Conservation (phyloP, 371 early-diverging fungal species). For the Mucor ambiguus region DNA sequence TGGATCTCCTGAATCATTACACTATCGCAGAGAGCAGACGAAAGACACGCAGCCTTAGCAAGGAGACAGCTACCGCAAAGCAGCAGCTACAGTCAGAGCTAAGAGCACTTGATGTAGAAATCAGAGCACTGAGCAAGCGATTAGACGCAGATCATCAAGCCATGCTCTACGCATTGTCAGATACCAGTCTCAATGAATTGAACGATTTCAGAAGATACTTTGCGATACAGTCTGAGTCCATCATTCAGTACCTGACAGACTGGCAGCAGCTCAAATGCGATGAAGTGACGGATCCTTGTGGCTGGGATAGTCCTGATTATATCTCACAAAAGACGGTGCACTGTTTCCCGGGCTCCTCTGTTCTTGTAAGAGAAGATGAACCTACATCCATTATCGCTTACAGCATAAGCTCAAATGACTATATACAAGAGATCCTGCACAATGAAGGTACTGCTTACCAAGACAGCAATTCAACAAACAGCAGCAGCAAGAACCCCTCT, state of each 20-base stretch:
- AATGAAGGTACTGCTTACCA: background rate
- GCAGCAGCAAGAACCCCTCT: background rate
- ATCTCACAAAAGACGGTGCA: slow-evolving; percentile 48
- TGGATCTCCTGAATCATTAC: slow-evolving; percentile 25
- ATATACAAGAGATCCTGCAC: slow-evolving; percentile 19
- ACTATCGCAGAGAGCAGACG: slow-evolving; percentile 11
- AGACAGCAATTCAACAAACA: background rate
- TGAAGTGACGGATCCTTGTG: slow-evolving; percentile 28
- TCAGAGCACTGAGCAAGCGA: slow-evolving; percentile 16
- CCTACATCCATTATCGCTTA: slow-evolving; percentile 91
- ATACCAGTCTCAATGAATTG: slow-evolving; percentile 27
- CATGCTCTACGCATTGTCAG: slow-evolving; percentile 18
- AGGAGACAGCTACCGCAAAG: background rate
- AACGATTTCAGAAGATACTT: slow-evolving; percentile 48
- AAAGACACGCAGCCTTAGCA: background rate
- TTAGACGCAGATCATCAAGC: slow-evolving; percentile 26
- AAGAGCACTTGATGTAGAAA: slow-evolving; percentile 10
- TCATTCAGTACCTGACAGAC: slow-evolving; percentile 32
- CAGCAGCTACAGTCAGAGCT: slow-evolving; percentile 8
- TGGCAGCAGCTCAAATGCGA: slow-evolving; percentile 32
- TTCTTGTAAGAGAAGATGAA: slow-evolving; percentile 89
- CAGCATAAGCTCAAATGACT: slow-evolving; percentile 56
- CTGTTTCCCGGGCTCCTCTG: slow-evolving; percentile 78
- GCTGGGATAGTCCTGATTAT: slow-evolving; percentile 45
- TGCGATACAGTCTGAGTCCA: slow-evolving; percentile 23